Percentiles rank a stretch among this genome's conserved stretches.
phyloP scores from a whole-genome alignment of 768 basidiomycete species.

The Lactarius tabidus region DNA sequence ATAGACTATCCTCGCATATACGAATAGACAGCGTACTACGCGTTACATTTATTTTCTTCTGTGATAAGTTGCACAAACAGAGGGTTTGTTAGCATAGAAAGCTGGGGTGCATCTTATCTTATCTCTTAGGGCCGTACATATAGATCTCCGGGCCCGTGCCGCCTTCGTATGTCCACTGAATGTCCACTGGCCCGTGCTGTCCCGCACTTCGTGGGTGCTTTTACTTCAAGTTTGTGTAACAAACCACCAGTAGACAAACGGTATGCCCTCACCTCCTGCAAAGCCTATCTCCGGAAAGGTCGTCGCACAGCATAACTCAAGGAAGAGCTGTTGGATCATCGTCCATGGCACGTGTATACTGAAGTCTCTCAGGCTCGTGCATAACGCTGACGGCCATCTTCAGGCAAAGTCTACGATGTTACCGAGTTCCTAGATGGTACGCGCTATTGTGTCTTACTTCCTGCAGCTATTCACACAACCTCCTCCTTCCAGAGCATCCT shows the following conservation, averaged over 20 bases:
- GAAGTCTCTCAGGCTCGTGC: not conserved
- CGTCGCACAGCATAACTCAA: conserved; percentile 22
- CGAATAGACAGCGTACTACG: no score
- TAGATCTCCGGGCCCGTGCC: not conserved
- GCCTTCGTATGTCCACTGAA: no score
- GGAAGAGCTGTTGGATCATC: conserved; percentile 27
- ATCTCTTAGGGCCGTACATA: not conserved
- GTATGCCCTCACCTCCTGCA: not conserved
- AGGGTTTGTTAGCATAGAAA: no score
- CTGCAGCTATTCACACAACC: not conserved
- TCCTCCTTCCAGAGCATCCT: conserved; percentile 19
- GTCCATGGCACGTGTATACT: conserved; percentile 18
- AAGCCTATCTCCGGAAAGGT: conserved; percentile 19
- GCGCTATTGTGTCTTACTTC: conserved; percentile 5
- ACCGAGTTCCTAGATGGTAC: conserved; percentile 39
- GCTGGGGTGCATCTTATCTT: not conserved
- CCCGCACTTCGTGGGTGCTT: not conserved
- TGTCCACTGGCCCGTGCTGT: not conserved
- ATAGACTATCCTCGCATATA: no score
- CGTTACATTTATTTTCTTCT: no score
- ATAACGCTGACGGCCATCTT: not conserved
- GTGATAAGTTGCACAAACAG: no score
- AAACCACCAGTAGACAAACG: not conserved
- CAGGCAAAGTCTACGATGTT: conserved; percentile 43
- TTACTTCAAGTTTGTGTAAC: not conserved